Evolutionary conservation across 148 eudicot genomes (phyloP).

Genomic region (Camellia japonica): DNA sequence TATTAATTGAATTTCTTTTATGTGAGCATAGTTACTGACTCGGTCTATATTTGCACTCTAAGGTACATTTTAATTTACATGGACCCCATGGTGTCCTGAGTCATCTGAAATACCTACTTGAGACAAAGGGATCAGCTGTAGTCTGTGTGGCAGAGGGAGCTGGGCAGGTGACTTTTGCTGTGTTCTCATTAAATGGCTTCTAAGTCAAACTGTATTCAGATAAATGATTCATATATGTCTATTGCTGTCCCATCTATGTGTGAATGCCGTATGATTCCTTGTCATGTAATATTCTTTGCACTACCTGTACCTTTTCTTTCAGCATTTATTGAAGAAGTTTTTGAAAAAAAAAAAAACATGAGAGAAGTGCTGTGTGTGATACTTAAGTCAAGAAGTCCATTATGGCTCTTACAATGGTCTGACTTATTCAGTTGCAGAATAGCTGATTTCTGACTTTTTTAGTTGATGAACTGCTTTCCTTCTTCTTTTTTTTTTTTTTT

Average conservation of each 20-base stretch:
- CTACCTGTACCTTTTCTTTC: too few species aligned
- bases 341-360: too few species aligned
- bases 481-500: not conserved
- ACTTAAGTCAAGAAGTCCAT: too few species aligned
- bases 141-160: slow-evolving; percentile 98
- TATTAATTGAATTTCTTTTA: slow-evolving; percentile 2
- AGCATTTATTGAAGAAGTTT: too few species aligned
- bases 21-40: slow-evolving; percentile 14
- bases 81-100: slow-evolving; percentile 93
- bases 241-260: not conserved
- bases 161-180: slow-evolving; percentile 67
- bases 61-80: slow-evolving; percentile 86
- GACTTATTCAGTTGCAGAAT: too few species aligned
- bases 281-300: too few species aligned
- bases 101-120: slow-evolving; percentile 80
- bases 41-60: not conserved
- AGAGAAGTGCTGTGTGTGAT: not conserved
- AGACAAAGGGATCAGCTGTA: slow-evolving; percentile 94
- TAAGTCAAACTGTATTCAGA: not conserved
- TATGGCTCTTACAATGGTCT: too few species aligned
- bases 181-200: not conserved
- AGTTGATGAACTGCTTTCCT: not conserved
- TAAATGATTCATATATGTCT: not conserved
- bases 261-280: too few species aligned
- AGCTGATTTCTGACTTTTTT: not conserved